Evolutionary conservation across 768 basidiomycete species (phyloP).

Genomic region (Lactarius vividus): DNA sequence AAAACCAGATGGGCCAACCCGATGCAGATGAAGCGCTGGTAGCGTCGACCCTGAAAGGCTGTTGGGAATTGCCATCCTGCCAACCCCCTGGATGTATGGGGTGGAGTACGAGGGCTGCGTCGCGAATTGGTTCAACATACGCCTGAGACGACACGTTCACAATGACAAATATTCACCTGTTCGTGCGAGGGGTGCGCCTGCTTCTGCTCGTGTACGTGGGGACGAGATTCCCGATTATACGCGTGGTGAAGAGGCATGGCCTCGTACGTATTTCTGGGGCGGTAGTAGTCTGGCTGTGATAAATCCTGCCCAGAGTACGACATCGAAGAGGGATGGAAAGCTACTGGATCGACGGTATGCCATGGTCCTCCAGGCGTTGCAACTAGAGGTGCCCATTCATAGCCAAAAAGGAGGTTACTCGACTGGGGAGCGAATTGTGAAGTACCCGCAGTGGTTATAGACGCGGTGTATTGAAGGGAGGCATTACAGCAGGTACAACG

Average conservation of each 20-base stretch:
- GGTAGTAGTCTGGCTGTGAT: constrained; percentile 3
- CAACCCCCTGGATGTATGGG: constrained; percentile 12
- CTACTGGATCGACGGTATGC: constrained; percentile 10
- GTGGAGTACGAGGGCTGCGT: not conserved
- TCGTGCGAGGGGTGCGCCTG: not conserved
- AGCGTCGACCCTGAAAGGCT: not conserved
- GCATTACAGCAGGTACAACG: constrained; percentile 15
- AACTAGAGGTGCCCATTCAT: constrained; percentile 15
- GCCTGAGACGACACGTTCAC: not conserved
- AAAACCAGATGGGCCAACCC: not conserved
- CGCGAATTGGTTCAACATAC: constrained; percentile 3
- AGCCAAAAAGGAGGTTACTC: constrained; percentile 15
- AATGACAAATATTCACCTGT: constrained; percentile 4
- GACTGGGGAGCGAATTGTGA: constrained; percentile 16
- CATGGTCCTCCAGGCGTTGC: constrained; percentile 3
- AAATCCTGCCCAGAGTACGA: constrained; percentile 7
- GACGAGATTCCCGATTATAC: not conserved
- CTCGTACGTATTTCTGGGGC: not conserved
- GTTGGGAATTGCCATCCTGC: constrained; percentile 10
- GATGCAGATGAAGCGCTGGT: constrained; percentile 7
- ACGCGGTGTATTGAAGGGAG: constrained; percentile 13
- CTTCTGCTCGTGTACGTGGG: constrained; percentile 10
- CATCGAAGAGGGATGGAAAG: constrained; percentile 6
- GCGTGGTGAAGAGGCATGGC: not conserved
- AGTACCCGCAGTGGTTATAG: constrained; percentile 6